Evolutionary conservation across 1,284 basidiomycete genomes (phyloP), one percentile per base, ranked within the genome.

Genomic region (Athelia psychrophila): DNA sequence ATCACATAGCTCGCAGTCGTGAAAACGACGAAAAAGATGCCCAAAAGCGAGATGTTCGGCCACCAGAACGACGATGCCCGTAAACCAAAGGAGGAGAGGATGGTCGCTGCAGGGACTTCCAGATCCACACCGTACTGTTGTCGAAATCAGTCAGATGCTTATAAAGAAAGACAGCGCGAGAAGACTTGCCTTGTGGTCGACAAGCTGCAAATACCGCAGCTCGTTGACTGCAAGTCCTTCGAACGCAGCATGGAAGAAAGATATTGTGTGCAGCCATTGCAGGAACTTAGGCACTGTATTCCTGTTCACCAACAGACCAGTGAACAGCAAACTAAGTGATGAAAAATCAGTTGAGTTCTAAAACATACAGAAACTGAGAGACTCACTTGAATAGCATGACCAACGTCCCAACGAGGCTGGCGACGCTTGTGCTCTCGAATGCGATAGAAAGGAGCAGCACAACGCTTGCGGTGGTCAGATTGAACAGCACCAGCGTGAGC

Each of bases 211-310:
- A 68, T 95, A 97, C 46, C 95, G 78, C 49, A 99, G 75, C 70
- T 99, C 96, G 67, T 98, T 98, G 54, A 98, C 95, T 22, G 95
- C 86, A 24, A 99, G 79, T 1, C 91, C 94, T 72, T 99, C 96
- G 64, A 94, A 98, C 0, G 91, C 96, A 16, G 96, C 95, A 71
- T 98, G 96, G 86, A 97, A 98, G 80, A 98, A 98, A 2, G 93
- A 96, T 13, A 93, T 65, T 1, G 90, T 93, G 64, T 93, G 90
- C 56, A 98, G 74, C 92, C 93, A 97, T 53, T 82, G 84, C 47
- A 96, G 75, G 35, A 75, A 78, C 0, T 77, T 75, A 0, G 84
- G 80, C 13, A 98, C 84, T 20, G 89, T 86, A 59, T 95, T 91
- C 47, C 94, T 85, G 70, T 98, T 99, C 75, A 99, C 94, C 51